These are phyloP conservation scores for Oxyria digyna DNA, from an alignment of 148 eudicot species.

Conservation along the genomic window DNA sequence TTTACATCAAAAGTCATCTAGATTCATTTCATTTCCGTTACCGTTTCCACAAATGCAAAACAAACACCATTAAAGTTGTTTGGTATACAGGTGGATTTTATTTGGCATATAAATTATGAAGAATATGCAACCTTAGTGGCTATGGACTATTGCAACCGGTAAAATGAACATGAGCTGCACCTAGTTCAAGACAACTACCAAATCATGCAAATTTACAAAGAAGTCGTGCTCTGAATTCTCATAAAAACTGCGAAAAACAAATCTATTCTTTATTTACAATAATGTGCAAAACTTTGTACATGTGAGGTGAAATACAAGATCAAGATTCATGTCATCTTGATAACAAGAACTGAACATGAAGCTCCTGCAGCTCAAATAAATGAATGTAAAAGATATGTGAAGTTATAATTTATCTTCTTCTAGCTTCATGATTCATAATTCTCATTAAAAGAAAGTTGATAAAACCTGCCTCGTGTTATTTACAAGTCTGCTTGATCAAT, in stretches of 20 bases:
- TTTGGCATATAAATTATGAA: neutral
- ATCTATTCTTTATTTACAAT: neutral
- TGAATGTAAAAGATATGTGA: neutral
- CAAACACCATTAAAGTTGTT: too few relatives aligned
- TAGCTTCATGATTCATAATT: neutral
- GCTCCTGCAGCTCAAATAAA: neutral
- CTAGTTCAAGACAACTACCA: neutral
- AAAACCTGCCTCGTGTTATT: neutral
- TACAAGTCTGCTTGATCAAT: neutral
- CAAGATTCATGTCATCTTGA: neutral
- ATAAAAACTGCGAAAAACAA: neutral
- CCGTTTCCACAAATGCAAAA: neutral
- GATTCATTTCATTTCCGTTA: too few relatives aligned
- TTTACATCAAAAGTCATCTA: neutral
- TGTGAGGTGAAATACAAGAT: neutral
- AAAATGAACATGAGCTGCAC: neutral
- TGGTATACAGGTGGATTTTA: neutral
- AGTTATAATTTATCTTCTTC: neutral
- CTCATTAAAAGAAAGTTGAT: neutral
- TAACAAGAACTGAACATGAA: neutral
- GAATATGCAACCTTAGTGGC: constrained; percentile 3
- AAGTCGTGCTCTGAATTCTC: neutral
- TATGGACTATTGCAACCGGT: neutral
- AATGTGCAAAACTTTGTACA: neutral
- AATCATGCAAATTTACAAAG: neutral